phyloP scores from a whole-genome alignment of 1,284 basidiomycete species.

The Takashimella koratensis region DNA sequence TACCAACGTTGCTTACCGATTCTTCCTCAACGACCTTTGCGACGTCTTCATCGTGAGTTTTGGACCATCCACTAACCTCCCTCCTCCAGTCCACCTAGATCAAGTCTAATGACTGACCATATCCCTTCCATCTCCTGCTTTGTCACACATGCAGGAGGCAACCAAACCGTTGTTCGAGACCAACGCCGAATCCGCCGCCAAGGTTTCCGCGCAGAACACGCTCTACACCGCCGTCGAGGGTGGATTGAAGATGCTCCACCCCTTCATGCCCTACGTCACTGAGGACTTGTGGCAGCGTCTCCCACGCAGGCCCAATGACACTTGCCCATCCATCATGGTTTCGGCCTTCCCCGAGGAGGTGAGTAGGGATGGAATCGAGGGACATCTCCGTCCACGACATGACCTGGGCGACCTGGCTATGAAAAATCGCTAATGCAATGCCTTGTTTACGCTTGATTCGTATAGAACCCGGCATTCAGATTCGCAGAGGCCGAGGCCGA shows the following conservation, averaged over 20 bases:
- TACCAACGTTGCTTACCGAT: constrained; percentile 80
- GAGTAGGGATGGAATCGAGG: too few species aligned
- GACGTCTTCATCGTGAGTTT: constrained; percentile 92
- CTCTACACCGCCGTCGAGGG: constrained; percentile 91
- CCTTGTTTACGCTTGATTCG: too few species aligned
- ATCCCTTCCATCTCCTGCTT: too few species aligned
- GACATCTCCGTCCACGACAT: too few species aligned
- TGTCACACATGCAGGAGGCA: constrained; percentile 68
- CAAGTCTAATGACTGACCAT: background rate
- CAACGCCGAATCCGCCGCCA: constrained; percentile 59
- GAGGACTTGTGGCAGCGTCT: constrained; percentile 98
- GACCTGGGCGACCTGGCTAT: too few species aligned
- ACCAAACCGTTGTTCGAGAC: constrained; percentile 95
- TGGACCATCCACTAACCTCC: too few species aligned
- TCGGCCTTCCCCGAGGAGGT: constrained; percentile 76
- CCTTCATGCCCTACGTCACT: constrained; percentile 99
- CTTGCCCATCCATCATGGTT: constrained; percentile 83
- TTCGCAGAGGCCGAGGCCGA: constrained; percentile 72
- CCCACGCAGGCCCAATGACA: constrained; percentile 76
- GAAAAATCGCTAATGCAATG: too few species aligned
- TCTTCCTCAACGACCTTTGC: constrained; percentile 98
- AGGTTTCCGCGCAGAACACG: constrained; percentile 88
- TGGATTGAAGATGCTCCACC: constrained; percentile 86
- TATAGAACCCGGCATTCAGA: constrained; percentile 53
- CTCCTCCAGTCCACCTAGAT: background rate